Evolutionary conservation across 1,284 basidiomycete species (phyloP).

Genomic region (Prillingera fragicola): DNA sequence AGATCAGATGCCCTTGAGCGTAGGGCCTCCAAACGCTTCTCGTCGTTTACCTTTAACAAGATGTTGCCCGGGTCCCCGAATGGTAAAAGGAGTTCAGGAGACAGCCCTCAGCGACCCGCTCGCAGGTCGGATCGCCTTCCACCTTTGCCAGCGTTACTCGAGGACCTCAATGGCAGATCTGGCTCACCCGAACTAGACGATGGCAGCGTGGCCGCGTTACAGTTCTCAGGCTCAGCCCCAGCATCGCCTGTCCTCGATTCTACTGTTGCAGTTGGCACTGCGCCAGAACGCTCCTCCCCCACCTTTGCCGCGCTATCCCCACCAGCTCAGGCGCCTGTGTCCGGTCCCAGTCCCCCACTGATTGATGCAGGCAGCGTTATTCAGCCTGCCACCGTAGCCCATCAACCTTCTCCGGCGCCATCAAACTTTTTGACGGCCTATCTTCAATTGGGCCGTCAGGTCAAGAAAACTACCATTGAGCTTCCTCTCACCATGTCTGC

Average conservation of each 20-base stretch:
- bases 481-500: slow-evolving; percentile 52
- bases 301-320: too few species aligned
- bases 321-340: too few species aligned
- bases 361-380: too few species aligned
- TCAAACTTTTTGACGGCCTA: slow-evolving; percentile 60
- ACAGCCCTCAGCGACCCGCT: slow-evolving; percentile 40
- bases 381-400: too few species aligned
- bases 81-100: slow-evolving; percentile 22
- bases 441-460: slow-evolving; percentile 84
- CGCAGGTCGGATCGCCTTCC: slow-evolving; percentile 31
- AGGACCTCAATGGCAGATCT: slow-evolving; percentile 5
- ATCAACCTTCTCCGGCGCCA: too few species aligned
- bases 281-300: too few species aligned
- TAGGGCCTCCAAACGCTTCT: slow-evolving; percentile 92
- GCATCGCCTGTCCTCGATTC: too few species aligned
- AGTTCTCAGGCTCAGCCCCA: too few species aligned
- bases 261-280: too few species aligned
- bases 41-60: slow-evolving; percentile 90
- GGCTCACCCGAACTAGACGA: too few species aligned
- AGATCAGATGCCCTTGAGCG: slow-evolving; percentile 80
- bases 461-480: slow-evolving; percentile 78
- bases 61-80: slow-evolving; percentile 61
- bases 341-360: too few species aligned
- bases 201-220: too few species aligned
- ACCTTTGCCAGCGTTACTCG: slow-evolving; percentile 29